Evolutionary conservation across 805 yeast genomes (phyloP), one percentile per base, ranked within the genome.

Genomic region (Wickerhamomyces silvicola): DNA sequence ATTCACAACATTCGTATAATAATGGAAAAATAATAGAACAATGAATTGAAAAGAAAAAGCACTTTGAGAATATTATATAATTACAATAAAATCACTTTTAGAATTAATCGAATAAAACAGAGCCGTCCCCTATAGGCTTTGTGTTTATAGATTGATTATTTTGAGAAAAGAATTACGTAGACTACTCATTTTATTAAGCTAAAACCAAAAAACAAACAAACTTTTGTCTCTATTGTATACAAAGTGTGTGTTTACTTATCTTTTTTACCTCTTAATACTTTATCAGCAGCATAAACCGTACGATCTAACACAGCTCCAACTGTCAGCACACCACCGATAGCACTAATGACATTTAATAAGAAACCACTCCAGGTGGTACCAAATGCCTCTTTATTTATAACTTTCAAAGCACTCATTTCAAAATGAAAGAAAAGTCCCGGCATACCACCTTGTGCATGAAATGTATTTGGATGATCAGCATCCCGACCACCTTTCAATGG

Each of bases 351-450:
- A 22, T 88, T 86, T 37, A 87, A 62, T 17, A 86, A 49, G 52
- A 88, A 87, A 2, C 87, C 83, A 19, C 88, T 79, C 79, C 92
- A 82, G 2, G 92, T 70, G 53, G 78, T 81, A 12, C 56, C 54
- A 36, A 66, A 66, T 29, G 61, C 78, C 57, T 92, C 94, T 36
- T 75, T 69, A 60, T 90, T 86, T 50, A 88, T 83, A 31, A 92
- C 87, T 54, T 87, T 86, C 66, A 92, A 67, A 9, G 97, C 95
- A 35, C 94, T 79, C 56, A 92, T 87, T 50, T 92, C 97, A 60
- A 88, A 88, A 47, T 78, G 66, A 62, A 92, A 75, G 56, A 78
- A 85, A 4, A 87, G 69, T 5, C 97, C 96, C 0, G 98, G 97
- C 11, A 81, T 64, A 7, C 98, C 98, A 12, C 97, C 96, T 34